These are phyloP conservation scores for Murraya paniculata DNA, from an alignment of 345 rosid genomes.

Conservation along the genomic window DNA sequence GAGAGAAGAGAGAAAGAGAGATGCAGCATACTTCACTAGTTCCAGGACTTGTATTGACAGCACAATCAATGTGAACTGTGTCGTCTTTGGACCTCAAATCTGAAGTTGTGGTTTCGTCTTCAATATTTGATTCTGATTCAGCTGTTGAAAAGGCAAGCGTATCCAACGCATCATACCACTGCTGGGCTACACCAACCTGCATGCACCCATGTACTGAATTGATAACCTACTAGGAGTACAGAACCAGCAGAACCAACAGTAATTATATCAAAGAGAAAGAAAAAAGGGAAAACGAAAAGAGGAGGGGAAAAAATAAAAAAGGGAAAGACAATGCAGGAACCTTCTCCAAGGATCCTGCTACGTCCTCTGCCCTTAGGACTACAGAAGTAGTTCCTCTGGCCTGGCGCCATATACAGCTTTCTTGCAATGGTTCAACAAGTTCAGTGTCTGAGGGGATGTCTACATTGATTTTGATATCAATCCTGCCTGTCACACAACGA, in stretches of 20 bases:
- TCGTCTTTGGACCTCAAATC: slow-evolving; percentile 36
- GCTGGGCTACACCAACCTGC: slow-evolving; percentile 87
- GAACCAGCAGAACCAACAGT: neutral
- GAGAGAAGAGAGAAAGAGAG: slow-evolving; percentile 1
- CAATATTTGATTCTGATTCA: slow-evolving; percentile 38
- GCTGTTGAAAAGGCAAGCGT: slow-evolving; percentile 61
- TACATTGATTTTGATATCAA: slow-evolving; percentile 55
- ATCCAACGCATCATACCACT: slow-evolving; percentile 91
- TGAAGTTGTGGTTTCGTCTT: slow-evolving; percentile 35
- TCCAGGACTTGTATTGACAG: slow-evolving; percentile 79
- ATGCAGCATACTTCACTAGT: slow-evolving; percentile 66
- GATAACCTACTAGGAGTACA: slow-evolving; percentile 8
- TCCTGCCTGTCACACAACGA: slow-evolving; percentile 51
- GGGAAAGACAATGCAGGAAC: slow-evolving; percentile 25
- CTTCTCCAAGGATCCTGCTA: slow-evolving; percentile 56
- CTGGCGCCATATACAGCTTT: slow-evolving; percentile 80
- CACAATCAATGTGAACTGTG: slow-evolving; percentile 50
- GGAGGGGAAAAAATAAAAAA: neutral
- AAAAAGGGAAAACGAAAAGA: neutral
- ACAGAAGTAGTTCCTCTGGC: slow-evolving; percentile 76
- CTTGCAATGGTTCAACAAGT: slow-evolving; percentile 76
- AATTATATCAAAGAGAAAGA: neutral
- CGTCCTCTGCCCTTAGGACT: slow-evolving; percentile 34
- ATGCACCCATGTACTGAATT: slow-evolving; percentile 16
- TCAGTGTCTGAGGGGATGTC: slow-evolving; percentile 63